Evolutionary conservation across 1,284 basidiomycete genomes (phyloP), one percentile per base, ranked within the genome.

Genomic region (Quambalaria eucalypti): DNA sequence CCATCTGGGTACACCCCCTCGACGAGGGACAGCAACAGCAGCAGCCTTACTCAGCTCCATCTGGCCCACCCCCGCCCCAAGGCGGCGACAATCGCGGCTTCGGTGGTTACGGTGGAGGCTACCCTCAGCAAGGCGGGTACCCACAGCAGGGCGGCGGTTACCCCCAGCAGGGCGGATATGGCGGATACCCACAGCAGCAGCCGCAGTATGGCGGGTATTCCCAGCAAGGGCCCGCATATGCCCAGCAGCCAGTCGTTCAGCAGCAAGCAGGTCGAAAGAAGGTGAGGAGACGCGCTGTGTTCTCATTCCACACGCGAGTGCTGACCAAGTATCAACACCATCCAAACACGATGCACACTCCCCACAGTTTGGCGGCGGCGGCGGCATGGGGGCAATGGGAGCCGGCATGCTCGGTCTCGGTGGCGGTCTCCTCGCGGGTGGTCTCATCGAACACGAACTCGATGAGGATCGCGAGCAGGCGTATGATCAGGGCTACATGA

Each of bases 1-100:
- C 67, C 16, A 76, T 74, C 58, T 76, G 75, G 75, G 51, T 60
- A 1, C 74, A 76, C 49, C 75, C 75, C 1, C 58, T 55, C 28
- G 73, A 75, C 51, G 74, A 64, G 28, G 50, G 50, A 48, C 28
- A 39, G 28, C 23, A 8, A 2, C 14, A 25, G 4, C 10, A 16
- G 50, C 36, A 51, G 50, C 46, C 28, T 30, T 46, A 46, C 42
- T 12, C 30, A 33, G 23, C 48, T 23, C 48, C 48, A 8, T 28
- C 33, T 40, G 29, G 28, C 2, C 36, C 40, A 10, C 50, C 29
- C 25, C 50, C 40, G 4, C 50, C 50, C 8, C 48, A 49, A 23
- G 28, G 31, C 19, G 28, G 31, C 28, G n/a, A 26, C 36, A 39
- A 39, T 39, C 36, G 36, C 4, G 36, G 36, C 21, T 21, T 3